Evolutionary conservation across 257 asterid genomes (phyloP), one percentile per base, ranked within the genome.

Genomic region (Fraxinus quadrangulata): DNA sequence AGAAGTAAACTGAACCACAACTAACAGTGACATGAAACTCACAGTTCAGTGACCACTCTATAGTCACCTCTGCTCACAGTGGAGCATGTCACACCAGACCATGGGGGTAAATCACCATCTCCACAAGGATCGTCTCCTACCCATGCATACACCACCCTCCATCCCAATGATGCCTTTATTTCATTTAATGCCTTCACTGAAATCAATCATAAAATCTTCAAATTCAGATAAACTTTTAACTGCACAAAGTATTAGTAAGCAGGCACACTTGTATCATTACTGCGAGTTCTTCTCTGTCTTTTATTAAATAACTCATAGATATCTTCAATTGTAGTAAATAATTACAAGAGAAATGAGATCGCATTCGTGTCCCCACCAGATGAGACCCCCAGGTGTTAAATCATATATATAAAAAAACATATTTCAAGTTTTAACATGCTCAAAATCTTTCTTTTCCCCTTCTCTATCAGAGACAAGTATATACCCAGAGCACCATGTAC

Each of bases 71-170:
- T 97, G 49, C 97, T 92, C 59, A 89, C 89, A 0, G 87, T 81
- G 80, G 97, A 86, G 80, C 97, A 93, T 0, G 94, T 93, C 67
- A 95, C 98, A 56, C 97, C 98, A 59, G 97, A 88, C 98, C 98
- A 93, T 8, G 98, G 91, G 39, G 97, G 98, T 85, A 93, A 87
- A 80, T 88, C 98, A 76, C 98, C 97, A 77, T 92, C 98, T 84
- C 96, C 99, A 78, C 99, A 95, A 61, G 99, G 99, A 88, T 95
- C 98, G 81, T 93, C 99, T 42, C 99, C 99, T 59, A 93, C 97
- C 99, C 98, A 93, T 0, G 99, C 97, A 33, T 96, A 93, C 68
- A 96, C 97, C 85, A 96, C 99, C 85, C 98, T 92, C 99, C 99
- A 96, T 70, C 99, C 99, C 75, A 96, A 91, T 39, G 95, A 96